These are phyloP conservation scores for Triglochin maritima DNA, from an alignment of 106 monocot genomes.

Conservation along the genomic window DNA sequence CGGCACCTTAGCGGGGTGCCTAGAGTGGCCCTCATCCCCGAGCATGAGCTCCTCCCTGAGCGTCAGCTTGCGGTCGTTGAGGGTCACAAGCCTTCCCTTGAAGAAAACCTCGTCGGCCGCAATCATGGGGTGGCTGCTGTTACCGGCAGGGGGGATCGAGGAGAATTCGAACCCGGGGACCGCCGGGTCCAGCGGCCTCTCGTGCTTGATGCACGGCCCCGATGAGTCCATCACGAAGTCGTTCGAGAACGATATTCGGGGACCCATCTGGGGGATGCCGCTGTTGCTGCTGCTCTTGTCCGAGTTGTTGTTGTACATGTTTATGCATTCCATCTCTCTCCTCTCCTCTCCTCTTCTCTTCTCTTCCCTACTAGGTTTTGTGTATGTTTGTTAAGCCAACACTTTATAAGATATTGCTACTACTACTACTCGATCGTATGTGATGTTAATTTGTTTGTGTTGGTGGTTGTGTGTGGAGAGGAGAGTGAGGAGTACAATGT, in stretches of 20 bases:
- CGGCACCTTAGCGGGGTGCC: background rate
- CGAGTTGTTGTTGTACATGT: constrained; percentile 9
- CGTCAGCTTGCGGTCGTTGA: constrained; percentile 3
- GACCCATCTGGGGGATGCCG: background rate
- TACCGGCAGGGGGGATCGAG: background rate
- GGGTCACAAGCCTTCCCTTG: constrained; percentile 14
- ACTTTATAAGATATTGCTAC: no score
- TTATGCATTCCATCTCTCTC: constrained; percentile 2
- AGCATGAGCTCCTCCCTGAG: constrained; percentile 9
- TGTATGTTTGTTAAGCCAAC: no score
- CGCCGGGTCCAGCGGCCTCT: constrained; percentile 3
- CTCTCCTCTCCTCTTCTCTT: background rate
- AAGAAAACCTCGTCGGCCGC: constrained; percentile 16
- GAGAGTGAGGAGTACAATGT: no score
- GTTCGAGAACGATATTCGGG: constrained; percentile 15
- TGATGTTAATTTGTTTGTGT: no score
- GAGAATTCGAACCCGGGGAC: constrained; percentile 15
- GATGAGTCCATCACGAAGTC: constrained; percentile 8
- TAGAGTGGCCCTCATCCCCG: constrained; percentile 1
- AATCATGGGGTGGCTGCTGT: constrained; percentile 5
- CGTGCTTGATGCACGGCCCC: background rate
- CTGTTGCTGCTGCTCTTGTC: constrained; percentile 4
- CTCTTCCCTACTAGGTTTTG: background rate
- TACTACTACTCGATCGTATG: no score
- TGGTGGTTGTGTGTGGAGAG: no score